Evolutionary conservation across 2,329 filamentous ascomycete species (phyloP).

Genomic region (Ascocoryne sarcoides): DNA sequence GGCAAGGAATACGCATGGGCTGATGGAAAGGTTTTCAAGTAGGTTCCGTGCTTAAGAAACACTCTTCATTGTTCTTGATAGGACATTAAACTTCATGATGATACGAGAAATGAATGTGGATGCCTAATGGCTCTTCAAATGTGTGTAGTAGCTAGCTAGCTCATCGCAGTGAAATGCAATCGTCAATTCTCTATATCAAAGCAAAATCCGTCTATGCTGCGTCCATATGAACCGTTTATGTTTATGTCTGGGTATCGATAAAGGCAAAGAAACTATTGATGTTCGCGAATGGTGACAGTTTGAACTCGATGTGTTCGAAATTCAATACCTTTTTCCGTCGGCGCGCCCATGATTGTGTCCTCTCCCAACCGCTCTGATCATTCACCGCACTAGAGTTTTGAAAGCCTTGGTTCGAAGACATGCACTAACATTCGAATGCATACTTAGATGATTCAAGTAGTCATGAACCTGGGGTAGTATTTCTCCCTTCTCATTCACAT

Average conservation of each 20-base stretch:
- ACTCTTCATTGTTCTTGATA: too few relatives aligned
- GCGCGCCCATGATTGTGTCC: too few relatives aligned
- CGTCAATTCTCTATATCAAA: background rate
- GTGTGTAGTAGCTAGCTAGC: background rate
- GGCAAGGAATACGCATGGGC: constrained; percentile 87
- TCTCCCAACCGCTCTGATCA: too few relatives aligned
- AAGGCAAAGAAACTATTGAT: background rate
- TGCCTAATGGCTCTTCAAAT: too few relatives aligned
- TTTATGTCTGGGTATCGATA: background rate
- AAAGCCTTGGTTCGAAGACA: constrained; percentile 49
- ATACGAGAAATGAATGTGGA: too few relatives aligned
- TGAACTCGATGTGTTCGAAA: too few relatives aligned
- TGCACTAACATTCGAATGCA: constrained; percentile 51
- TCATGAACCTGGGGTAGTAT: constrained; percentile 52
- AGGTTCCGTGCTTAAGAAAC: too few relatives aligned
- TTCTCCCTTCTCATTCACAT: constrained; percentile 30
- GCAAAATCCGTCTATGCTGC: background rate
- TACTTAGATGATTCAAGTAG: constrained; percentile 47
- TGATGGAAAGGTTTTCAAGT: constrained; percentile 99
- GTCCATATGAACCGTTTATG: background rate
- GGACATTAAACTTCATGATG: too few relatives aligned
- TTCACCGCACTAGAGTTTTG: too few relatives aligned
- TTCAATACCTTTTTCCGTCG: too few relatives aligned
- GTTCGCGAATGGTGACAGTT: background rate
- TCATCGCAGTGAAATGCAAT: background rate